These are phyloP conservation scores for Leersia perrieri DNA, from an alignment of 176 grass and related monocot species.

Conservation along the genomic window DNA sequence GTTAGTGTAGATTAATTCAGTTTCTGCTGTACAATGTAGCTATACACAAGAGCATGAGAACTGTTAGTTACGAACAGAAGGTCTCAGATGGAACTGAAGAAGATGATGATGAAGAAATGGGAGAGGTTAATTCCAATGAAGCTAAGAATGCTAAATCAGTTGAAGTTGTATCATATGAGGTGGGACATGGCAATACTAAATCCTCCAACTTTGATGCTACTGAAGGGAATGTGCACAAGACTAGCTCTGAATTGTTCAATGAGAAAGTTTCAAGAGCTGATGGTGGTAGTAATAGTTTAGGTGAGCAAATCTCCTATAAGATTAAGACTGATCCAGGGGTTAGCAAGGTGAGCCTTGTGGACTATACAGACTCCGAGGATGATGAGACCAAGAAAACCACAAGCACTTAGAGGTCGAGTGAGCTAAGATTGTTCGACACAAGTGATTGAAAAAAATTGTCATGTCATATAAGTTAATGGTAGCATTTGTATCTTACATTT, in stretches of 20 bases:
- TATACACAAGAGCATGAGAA: background rate
- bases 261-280: background rate
- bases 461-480: background rate
- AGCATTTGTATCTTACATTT: background rate
- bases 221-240: no score
- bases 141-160: background rate
- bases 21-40: background rate
- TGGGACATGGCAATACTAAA: background rate
- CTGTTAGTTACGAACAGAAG: background rate
- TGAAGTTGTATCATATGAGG: background rate
- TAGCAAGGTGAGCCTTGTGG: background rate
- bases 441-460: background rate
- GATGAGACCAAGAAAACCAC: background rate
- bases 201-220: background rate
- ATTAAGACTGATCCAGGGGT: background rate
- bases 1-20: background rate
- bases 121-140: background rate
- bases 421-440: no score
- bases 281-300: background rate
- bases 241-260: background rate
- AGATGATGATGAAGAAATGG: background rate
- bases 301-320: background rate
- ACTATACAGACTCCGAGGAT: background rate
- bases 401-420: background rate
- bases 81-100: background rate